Evolutionary conservation across 805 yeast genomes (phyloP), one percentile per base, ranked within the genome.

Genomic region (Lachancea fermentati): DNA sequence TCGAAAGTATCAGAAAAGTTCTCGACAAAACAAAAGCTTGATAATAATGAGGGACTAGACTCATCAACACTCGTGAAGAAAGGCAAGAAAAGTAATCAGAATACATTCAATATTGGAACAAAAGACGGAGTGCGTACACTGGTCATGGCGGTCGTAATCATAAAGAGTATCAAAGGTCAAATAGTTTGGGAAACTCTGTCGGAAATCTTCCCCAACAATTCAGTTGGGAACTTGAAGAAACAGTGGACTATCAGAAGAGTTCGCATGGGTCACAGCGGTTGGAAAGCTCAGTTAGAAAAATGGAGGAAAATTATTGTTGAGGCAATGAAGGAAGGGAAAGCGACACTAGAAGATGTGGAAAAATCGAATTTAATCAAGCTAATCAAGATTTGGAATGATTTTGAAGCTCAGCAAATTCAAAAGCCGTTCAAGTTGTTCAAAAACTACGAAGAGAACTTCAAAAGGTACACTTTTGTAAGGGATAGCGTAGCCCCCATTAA

Each of bases 111-210:
- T 32, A 44, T 58, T 14, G 58, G 59, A 2, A 57, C 66, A 22
- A 65, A 67, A 34, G 49, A 65, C 4, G 81, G 82, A 44, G 68
- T 75, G 1, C 73, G 79, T 16, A 64, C 69, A 2, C 64, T 87
- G 30, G 75, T 78, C 48, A 71, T 85, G 45, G 72, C 81, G 2
- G 82, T 82, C 11, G 76, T 83, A 9, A 79, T 85, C 14, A 74
- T 81, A 3, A 79, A 81, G 46, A 73, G 88, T 12, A 70, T 83
- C 30, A 68, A 61, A 13, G 69, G 74, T 32, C 76, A 76, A 12
- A 81, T 85, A 29, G 79, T 78, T 44, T 88, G 94, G 83, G 71
- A 69, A 0, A 60, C 69, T 26, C 78, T 88, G 5, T 68, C 81
- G 0, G 54, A 52, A 0, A 56, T 76, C 4, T 73, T 84, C 30